phyloP scores from a whole-genome alignment of 2,329 filamentous ascomycete species.

The Pochonia chlamydosporia region DNA sequence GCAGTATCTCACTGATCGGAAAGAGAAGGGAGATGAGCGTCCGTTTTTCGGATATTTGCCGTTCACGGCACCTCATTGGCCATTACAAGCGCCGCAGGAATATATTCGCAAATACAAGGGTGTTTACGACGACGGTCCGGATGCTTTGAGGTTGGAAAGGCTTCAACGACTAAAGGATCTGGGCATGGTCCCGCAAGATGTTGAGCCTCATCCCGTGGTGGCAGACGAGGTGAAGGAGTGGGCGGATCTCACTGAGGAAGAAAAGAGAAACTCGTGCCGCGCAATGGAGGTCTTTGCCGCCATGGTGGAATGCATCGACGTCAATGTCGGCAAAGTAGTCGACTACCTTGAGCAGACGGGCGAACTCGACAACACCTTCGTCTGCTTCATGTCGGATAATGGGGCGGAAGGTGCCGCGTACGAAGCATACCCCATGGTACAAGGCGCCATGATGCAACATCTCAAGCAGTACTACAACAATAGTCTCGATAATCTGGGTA shows the following conservation, averaged over 20 bases:
- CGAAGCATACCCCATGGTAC: slow-evolving; percentile 52
- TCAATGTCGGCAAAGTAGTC: slow-evolving; percentile 53
- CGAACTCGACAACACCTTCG: slow-evolving; percentile 58
- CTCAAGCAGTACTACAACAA: slow-evolving; percentile 52
- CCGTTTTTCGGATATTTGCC: slow-evolving; percentile 57
- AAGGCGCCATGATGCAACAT: slow-evolving; percentile 44
- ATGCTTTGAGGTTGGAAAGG: slow-evolving; percentile 46
- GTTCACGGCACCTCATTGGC: slow-evolving; percentile 60
- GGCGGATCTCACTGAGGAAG: slow-evolving; percentile 39
- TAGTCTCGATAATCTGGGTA: slow-evolving; percentile 47
- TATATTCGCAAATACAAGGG: slow-evolving; percentile 52
- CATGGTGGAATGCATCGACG: slow-evolving; percentile 59
- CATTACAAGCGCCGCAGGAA: slow-evolving; percentile 51
- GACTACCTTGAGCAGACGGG: slow-evolving; percentile 48
- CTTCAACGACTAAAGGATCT: slow-evolving; percentile 50
- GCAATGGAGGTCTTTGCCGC: slow-evolving; percentile 59
- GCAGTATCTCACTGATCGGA: slow-evolving; percentile 45
- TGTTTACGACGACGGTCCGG: slow-evolving; percentile 55
- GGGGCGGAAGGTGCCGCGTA: slow-evolving; percentile 54
- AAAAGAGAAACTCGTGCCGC: slow-evolving; percentile 39
- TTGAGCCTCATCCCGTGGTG: slow-evolving; percentile 44
- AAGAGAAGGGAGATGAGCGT: slow-evolving; percentile 22
- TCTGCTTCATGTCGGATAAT: slow-evolving; percentile 60
- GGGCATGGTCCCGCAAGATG: slow-evolving; percentile 46
- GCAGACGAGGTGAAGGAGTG: slow-evolving; percentile 42